Percentiles rank a stretch among this genome's conserved stretches.
Conservation (phyloP, 2,329 filamentous ascomycete genomes). For the Apiospora sp. region DNA sequence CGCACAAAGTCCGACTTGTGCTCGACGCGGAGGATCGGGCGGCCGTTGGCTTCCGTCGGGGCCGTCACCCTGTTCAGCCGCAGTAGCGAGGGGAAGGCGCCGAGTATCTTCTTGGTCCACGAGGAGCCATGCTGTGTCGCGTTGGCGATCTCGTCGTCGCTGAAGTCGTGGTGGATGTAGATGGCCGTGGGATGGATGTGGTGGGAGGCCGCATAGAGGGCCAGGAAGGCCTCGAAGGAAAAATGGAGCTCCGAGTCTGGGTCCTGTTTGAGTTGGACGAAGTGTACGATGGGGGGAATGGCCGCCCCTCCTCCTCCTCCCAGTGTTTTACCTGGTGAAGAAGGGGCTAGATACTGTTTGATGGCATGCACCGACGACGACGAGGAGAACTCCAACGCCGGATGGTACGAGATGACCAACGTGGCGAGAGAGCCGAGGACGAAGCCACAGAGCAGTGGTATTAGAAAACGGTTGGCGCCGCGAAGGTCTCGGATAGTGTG, state of each 20-base stretch:
- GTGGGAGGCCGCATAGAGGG: slow-evolving; percentile 36
- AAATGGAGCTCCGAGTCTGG: slow-evolving; percentile 30
- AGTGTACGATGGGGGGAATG: slow-evolving; percentile 40
- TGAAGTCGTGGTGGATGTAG: slow-evolving; percentile 40
- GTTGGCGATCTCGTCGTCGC: background rate
- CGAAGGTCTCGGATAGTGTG: background rate
- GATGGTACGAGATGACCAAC: background rate
- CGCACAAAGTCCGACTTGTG: slow-evolving; percentile 42
- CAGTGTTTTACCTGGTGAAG: no score
- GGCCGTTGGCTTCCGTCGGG: slow-evolving; percentile 29
- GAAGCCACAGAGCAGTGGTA: background rate
- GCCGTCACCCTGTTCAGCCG: slow-evolving; percentile 32
- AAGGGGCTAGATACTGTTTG: background rate
- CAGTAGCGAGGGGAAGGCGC: slow-evolving; percentile 30
- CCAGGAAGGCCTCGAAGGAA: slow-evolving; percentile 37
- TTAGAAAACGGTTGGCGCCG: background rate
- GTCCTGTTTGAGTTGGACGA: slow-evolving; percentile 35
- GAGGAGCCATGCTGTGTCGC: slow-evolving; percentile 28
- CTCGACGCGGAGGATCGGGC: slow-evolving; percentile 33
- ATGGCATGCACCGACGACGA: background rate
- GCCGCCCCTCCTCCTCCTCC: background rate
- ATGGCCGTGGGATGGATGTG: slow-evolving; percentile 35
- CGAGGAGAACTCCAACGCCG: background rate
- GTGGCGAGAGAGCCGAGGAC: background rate
- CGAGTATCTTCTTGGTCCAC: slow-evolving; percentile 36